A percentile compares a stretch with the other conserved stretches of the same genome.
These are phyloP conservation scores for Magnaporthiopsis rhizophila DNA, from an alignment of 2,329 filamentous ascomycete genomes.

Conservation along the genomic window DNA sequence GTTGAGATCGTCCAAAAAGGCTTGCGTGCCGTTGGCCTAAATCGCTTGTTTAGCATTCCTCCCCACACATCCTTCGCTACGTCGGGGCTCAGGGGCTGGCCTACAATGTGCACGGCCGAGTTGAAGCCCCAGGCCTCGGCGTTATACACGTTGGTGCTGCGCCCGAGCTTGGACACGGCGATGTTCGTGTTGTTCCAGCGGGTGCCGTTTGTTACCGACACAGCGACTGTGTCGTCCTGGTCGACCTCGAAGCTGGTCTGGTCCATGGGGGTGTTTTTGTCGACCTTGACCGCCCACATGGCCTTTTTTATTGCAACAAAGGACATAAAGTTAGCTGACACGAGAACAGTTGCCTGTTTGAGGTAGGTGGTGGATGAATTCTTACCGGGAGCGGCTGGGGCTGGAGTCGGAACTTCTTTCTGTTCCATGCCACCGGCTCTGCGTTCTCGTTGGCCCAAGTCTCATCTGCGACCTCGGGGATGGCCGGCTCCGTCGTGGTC, in stretches of 20 bases:
- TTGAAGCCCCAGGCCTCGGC: slow-evolving; percentile 6
- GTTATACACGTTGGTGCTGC: background rate
- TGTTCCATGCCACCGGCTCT: background rate
- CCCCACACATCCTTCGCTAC: background rate
- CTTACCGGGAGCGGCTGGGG: background rate
- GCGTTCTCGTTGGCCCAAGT: background rate
- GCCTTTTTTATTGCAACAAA: background rate
- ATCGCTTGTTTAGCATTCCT: background rate
- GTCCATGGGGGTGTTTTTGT: background rate
- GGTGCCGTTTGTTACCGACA: background rate
- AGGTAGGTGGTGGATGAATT: background rate
- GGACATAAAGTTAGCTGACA: background rate
- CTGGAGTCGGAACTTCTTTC: background rate
- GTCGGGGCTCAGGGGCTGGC: background rate
- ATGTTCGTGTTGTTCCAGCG: background rate
- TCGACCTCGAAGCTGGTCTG: background rate
- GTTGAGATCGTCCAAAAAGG: background rate
- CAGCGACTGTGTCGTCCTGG: background rate
- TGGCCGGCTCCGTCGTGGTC: background rate
- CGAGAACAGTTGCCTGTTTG: too few relatives aligned
- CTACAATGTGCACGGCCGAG: slow-evolving; percentile 4
- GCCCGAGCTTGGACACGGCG: background rate
- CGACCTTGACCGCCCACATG: background rate
- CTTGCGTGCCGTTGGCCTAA: background rate
- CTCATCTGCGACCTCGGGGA: background rate